These are phyloP conservation scores for Heritiera littoralis DNA, from an alignment of 345 rosid species.

Conservation along the genomic window DNA sequence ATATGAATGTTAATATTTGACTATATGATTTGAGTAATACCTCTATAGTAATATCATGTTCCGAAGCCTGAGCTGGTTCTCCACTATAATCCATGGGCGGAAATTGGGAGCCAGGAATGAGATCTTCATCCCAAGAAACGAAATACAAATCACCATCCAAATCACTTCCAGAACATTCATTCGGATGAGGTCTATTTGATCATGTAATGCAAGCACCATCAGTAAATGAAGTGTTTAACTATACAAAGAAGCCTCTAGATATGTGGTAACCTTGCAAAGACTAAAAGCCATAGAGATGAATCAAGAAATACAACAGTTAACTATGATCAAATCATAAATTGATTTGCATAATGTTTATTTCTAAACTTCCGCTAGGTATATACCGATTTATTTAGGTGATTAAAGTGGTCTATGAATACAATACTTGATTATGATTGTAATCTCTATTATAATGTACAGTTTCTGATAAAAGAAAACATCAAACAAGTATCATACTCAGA, in stretches of 20 bases:
- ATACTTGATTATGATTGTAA: no score
- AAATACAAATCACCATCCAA: slow-evolving; percentile 46
- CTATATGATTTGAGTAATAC: slow-evolving; percentile 25
- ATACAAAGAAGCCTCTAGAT: neutral
- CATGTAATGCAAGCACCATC: neutral
- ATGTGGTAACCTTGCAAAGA: no score
- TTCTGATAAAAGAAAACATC: neutral
- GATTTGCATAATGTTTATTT: no score
- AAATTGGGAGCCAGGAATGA: slow-evolving; percentile 29
- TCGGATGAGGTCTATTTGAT: slow-evolving; percentile 39
- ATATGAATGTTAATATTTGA: neutral
- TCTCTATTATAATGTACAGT: neutral
- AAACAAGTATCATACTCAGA: neutral
- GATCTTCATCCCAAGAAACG: slow-evolving; percentile 42
- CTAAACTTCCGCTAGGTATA: no score
- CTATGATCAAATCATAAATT: no score
- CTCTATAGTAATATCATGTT: slow-evolving; percentile 39
- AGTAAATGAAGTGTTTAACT: neutral
- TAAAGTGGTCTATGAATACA: no score
- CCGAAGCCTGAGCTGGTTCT: neutral
- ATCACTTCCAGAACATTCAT: slow-evolving; percentile 48
- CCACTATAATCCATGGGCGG: slow-evolving; percentile 40
- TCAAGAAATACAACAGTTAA: no score
- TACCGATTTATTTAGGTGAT: no score
- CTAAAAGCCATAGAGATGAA: no score